phyloP scores from a whole-genome alignment of 2,329 filamentous ascomycete species.

The Trichoderma aggressivum region DNA sequence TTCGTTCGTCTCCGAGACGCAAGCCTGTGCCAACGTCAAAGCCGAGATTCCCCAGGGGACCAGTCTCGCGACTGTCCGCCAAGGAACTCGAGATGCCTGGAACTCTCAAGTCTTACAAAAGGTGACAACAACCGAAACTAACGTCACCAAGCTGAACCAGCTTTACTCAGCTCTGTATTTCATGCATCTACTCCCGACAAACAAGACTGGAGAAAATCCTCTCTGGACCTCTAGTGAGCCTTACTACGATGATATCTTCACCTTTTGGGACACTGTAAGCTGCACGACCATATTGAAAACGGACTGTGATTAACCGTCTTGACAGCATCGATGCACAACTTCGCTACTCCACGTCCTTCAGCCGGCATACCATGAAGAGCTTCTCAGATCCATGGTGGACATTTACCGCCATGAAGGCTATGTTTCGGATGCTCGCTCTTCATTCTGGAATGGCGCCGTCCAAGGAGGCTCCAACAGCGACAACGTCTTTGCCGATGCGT shows the following conservation, averaged over 20 bases:
- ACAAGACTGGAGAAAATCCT: conserved; percentile 69
- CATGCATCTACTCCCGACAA: conserved; percentile 66
- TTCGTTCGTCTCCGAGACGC: conserved; percentile 61
- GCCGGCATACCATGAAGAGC: conserved; percentile 60
- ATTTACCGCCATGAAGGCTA: conserved; percentile 64
- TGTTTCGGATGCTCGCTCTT: conserved; percentile 63
- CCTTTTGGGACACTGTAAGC: conserved; percentile 55
- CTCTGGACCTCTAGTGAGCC: conserved; percentile 62
- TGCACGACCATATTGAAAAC: too few species aligned
- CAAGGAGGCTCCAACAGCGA: conserved; percentile 70
- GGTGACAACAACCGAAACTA: conserved; percentile 56
- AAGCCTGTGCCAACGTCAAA: conserved; percentile 59
- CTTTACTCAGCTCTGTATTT: conserved; percentile 69
- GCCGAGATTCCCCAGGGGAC: conserved; percentile 51
- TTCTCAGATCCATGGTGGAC: conserved; percentile 65
- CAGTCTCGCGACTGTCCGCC: conserved; percentile 42
- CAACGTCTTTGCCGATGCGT: conserved; percentile 70
- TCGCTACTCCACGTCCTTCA: conserved; percentile 64
- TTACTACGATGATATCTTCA: conserved; percentile 70
- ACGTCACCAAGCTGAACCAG: conserved; percentile 53
- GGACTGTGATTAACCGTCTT: background rate
- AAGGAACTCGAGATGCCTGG: conserved; percentile 53
- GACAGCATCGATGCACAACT: conserved; percentile 60
- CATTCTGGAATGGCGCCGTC: conserved; percentile 65
- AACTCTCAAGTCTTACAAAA: conserved; percentile 60